Conservation (phyloP, 495 filamentous ascomycete genomes). For the Talaromyces borbonicus region DNA sequence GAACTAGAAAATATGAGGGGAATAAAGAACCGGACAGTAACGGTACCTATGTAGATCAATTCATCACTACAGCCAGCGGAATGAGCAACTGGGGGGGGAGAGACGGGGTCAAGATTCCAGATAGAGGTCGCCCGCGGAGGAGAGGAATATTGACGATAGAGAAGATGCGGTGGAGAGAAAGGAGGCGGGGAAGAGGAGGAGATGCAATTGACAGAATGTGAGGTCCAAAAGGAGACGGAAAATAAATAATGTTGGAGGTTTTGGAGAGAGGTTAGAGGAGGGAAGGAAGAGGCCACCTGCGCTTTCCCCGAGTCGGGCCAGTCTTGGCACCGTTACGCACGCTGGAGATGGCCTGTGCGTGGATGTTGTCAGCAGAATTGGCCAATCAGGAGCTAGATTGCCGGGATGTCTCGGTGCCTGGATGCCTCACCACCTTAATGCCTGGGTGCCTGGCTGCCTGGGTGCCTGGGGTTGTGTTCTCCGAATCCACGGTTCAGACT, state of each 20-base stretch:
- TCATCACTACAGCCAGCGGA: not conserved
- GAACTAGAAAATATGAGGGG: not conserved
- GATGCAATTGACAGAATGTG: not conserved
- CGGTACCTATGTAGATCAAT: not conserved
- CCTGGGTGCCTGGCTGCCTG: constrained; percentile 1
- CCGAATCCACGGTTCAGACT: not conserved
- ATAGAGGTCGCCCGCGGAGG: not conserved
- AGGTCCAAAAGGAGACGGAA: not conserved
- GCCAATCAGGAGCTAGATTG: not conserved
- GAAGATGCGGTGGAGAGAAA: not conserved
- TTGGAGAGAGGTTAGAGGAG: not conserved
- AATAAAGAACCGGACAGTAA: no score
- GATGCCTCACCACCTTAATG: no score
- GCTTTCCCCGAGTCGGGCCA: not conserved
- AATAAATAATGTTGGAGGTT: no score
- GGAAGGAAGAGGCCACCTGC: constrained; percentile 1
- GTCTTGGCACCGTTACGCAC: not conserved
- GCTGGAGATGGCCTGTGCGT: no score
- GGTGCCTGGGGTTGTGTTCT: not conserved
- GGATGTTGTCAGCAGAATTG: not conserved
- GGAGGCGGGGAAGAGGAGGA: not conserved
- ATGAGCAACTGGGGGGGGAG: not conserved
- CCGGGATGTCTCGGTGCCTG: no score
- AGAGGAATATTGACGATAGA: not conserved
- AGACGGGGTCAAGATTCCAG: not conserved